A percentile compares a stretch with the other conserved stretches of the same genome.
phyloP scores from a whole-genome alignment of 1,284 basidiomycete genomes.

The Austropuccinia psidii region DNA sequence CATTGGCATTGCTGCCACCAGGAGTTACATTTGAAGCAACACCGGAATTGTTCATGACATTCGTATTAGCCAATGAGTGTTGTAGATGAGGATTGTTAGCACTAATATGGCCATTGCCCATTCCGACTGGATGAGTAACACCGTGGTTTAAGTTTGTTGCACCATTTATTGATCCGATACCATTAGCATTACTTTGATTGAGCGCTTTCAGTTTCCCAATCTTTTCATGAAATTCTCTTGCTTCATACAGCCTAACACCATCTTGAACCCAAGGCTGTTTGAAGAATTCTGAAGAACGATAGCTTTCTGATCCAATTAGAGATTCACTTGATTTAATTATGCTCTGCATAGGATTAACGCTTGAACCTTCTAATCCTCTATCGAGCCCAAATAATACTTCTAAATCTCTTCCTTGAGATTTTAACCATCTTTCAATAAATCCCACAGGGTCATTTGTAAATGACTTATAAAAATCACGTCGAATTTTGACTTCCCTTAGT shows the following conservation, averaged over 20 bases:
- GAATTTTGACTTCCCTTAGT: constrained; percentile 22
- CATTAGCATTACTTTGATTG: too few relatives aligned
- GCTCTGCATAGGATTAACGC: neutral
- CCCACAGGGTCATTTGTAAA: constrained; percentile 24
- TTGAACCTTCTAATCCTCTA: neutral
- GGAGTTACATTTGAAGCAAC: too few relatives aligned
- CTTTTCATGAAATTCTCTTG: constrained; percentile 4
- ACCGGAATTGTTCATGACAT: too few relatives aligned
- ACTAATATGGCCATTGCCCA: too few relatives aligned
- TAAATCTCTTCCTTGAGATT: constrained; percentile 22
- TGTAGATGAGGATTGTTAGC: too few relatives aligned
- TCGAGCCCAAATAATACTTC: constrained; percentile 24
- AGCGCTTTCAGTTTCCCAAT: neutral
- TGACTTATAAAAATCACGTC: constrained; percentile 26
- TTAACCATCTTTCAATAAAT: constrained; percentile 25
- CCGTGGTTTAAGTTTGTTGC: too few relatives aligned
- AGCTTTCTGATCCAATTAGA: neutral
- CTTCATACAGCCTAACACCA: constrained; percentile 12
- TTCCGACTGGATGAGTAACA: too few relatives aligned
- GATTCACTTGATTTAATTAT: neutral
- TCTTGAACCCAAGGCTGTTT: constrained; percentile 18
- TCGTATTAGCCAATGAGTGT: too few relatives aligned
- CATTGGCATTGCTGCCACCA: too few relatives aligned
- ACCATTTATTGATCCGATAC: too few relatives aligned
- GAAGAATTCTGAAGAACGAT: constrained; percentile 15